Base-by-base conservation (phyloP, 495 filamentous ascomycete genomes). In the Gamarada debralockiae region DNA sequence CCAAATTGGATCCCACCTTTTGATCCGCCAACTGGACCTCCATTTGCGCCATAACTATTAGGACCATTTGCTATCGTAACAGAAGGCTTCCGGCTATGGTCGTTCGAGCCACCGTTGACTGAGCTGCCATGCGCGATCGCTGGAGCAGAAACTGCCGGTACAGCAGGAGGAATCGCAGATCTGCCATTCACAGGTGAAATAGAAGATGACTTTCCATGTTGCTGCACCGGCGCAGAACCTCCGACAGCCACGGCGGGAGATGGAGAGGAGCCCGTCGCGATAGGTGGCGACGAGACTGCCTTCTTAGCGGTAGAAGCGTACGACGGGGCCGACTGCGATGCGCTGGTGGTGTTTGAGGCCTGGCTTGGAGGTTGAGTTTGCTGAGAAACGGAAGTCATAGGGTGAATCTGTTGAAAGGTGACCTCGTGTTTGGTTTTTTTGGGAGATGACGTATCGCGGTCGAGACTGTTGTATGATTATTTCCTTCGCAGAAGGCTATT, bases 61-160 rank as follows among this genome's bases (percentile, higher is more conserved):
- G 87, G 80, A 33, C 86, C 87, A 55, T 84, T 80, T 43, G 89
- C 84, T 71, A 96, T 95, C 50, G 89, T 93, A 52, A 96, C 86
- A 15, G 90, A 92, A 49, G 83, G 82, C 71, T 93, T 93, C 53
- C 88, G 81, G 55, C 71, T 77, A 73, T 97, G 92, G 40, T 82
- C 72, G 55, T 73, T 79, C 4, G 56, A 46, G 57, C 82, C 81
- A 61, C 84, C 82, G 74, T 84, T 86, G 48, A 69, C 59, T 44
- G 71, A 64, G 25, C 67, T 63, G 41, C 71, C 67, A 48, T 64
- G 61, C 34, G 71, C 64, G 25, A 74, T 72, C 36, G 70, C 61
- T 42, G 81, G 81, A 57, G 66, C 55, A 51, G 62, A 61, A 41
- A 74, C 73, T 45, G 69, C 62, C 49, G 81, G 80, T 59, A 90